Evolutionary conservation across 2,329 filamentous ascomycete genomes (phyloP).

Genomic region (Penicillium aurantiogriseum): DNA sequence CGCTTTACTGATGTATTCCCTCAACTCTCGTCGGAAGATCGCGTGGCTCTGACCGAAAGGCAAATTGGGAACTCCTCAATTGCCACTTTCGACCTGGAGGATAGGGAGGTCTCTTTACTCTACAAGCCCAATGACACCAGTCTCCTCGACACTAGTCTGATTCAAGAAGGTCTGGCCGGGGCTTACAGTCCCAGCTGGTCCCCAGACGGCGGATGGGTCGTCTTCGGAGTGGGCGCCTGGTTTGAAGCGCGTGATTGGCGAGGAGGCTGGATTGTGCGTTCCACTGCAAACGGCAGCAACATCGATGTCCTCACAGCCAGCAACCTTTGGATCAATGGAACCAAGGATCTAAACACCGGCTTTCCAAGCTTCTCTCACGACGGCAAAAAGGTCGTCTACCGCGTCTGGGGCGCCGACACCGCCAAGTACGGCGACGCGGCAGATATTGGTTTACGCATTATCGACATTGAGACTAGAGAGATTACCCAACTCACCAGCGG

Average conservation of each 20-base stretch:
- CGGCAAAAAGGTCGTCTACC: constrained; percentile 17
- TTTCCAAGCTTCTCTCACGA: constrained; percentile 20
- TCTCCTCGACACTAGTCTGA: constrained; percentile 19
- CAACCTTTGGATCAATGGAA: not conserved
- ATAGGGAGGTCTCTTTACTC: constrained; percentile 24
- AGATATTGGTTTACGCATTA: constrained; percentile 14
- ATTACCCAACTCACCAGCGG: constrained; percentile 9
- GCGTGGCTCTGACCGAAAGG: constrained; percentile 40
- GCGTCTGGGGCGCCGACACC: constrained; percentile 8
- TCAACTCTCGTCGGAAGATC: constrained; percentile 26
- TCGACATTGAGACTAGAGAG: constrained; percentile 13
- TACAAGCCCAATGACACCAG: constrained; percentile 25
- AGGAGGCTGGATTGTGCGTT: constrained; percentile 12
- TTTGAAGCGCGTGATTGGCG: constrained; percentile 12
- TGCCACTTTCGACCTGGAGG: constrained; percentile 30
- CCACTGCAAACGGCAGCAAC: constrained; percentile 11
- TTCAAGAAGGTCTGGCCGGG: constrained; percentile 32
- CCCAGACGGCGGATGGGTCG: constrained; percentile 39
- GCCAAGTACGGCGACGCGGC: not conserved
- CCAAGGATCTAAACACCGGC: constrained; percentile 8
- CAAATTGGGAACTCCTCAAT: constrained; percentile 44
- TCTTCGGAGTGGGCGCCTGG: constrained; percentile 13
- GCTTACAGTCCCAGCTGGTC: constrained; percentile 46
- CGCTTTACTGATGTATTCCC: constrained; percentile 48
- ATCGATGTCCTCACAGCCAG: constrained; percentile 7